Evolutionary conservation across 306 rosid genomes (phyloP).

Genomic region (Vigna nakashimae): DNA sequence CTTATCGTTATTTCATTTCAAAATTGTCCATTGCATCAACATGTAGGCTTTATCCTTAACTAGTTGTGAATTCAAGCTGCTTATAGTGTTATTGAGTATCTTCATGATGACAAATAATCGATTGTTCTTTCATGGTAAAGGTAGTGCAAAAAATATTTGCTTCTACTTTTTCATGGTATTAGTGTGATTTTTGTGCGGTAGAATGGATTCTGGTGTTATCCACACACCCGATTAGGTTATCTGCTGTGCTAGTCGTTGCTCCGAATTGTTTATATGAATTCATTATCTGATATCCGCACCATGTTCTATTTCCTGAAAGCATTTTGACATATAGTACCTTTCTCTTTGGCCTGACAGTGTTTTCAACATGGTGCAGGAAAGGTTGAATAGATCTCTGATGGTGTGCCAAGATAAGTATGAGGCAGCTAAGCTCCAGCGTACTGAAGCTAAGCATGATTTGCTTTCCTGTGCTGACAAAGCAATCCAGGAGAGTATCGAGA

Average conservation of each 20-base stretch:
- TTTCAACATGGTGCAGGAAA: constrained; percentile 68
- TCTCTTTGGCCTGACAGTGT: constrained; percentile 29
- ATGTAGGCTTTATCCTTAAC: constrained; percentile 9
- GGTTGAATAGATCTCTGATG: constrained; percentile 82
- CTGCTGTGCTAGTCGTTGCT: background rate
- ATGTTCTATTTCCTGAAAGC: constrained; percentile 29
- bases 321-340: background rate
- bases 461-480: constrained; percentile 80
- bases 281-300: background rate
- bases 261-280: constrained; percentile 1
- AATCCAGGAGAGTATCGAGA: constrained; percentile 72
- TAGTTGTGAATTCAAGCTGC: background rate
- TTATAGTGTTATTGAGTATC: background rate
- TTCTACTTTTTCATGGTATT: background rate
- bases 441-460: constrained; percentile 62
- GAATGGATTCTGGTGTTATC: too few species aligned
- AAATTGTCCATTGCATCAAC: constrained; percentile 3
- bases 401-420: constrained; percentile 95
- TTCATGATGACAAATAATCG: background rate
- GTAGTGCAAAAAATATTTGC: background rate
- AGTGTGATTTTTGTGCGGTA: too few species aligned
- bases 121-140: background rate
- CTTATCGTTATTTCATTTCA: background rate
- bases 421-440: constrained; percentile 73
- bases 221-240: background rate